These are phyloP conservation scores for Phytophthora syringae DNA, from an alignment of 352 stramenopile species.

Conservation along the genomic window DNA sequence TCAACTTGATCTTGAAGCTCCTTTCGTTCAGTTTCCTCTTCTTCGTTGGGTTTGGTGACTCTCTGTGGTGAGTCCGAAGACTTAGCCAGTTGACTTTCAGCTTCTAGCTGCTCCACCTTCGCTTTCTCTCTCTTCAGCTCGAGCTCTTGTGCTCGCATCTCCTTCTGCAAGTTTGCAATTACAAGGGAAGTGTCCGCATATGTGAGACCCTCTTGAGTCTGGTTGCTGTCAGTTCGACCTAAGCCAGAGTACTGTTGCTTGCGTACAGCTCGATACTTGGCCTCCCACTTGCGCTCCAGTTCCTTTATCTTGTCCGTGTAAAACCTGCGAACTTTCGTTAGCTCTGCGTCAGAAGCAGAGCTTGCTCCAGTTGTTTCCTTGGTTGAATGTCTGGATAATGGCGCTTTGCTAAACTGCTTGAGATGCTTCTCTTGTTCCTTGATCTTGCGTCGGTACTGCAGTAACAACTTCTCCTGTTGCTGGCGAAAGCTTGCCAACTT, in stretches of 20 bases:
- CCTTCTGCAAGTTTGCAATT: conserved; percentile 47
- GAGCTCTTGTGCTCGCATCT: conserved; percentile 29
- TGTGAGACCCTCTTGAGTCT: conserved; percentile 27
- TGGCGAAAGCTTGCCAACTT: conserved; percentile 78
- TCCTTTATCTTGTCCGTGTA: conserved; percentile 83
- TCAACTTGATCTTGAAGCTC: conserved; percentile 34
- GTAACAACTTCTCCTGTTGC: conserved; percentile 78
- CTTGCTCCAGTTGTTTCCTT: conserved; percentile 17
- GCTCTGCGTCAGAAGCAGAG: conserved; percentile 35
- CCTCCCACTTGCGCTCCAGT: conserved; percentile 75
- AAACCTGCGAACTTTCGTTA: conserved; percentile 68
- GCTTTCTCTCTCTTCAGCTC: conserved; percentile 36
- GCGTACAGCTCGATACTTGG: conserved; percentile 64
- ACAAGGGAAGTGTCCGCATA: conserved; percentile 46
- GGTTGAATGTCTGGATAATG: conserved; percentile 9
- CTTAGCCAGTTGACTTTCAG: conserved; percentile 13
- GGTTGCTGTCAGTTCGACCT: conserved; percentile 12
- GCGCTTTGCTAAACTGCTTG: conserved; percentile 28
- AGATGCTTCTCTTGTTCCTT: conserved; percentile 54
- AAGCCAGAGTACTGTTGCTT: conserved; percentile 50
- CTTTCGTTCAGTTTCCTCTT: conserved; percentile 12
- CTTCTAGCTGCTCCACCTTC: conserved; percentile 28
- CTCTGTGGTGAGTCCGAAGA: not conserved
- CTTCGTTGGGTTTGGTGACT: conserved; percentile 1
- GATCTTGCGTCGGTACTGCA: conserved; percentile 74